phyloP scores from a whole-genome alignment of 345 rosid species.

The Mallotus nudiflorus region DNA sequence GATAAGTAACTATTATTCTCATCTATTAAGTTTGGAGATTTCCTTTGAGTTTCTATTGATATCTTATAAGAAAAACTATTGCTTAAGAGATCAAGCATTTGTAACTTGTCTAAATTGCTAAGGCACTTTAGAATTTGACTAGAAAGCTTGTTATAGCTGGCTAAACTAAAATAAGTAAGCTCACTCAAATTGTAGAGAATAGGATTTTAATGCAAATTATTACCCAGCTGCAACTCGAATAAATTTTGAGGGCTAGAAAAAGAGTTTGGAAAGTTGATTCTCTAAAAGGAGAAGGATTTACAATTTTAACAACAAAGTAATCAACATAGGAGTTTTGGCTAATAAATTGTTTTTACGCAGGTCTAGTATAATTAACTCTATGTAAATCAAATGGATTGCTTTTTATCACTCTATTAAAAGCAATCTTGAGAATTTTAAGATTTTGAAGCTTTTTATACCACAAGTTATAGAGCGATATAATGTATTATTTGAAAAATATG shows the following conservation, averaged over 20 bases:
- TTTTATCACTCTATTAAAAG: too few species aligned
- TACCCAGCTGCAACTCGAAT: constrained; percentile 37
- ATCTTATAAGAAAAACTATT: constrained; percentile 33
- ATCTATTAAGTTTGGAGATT: constrained; percentile 34
- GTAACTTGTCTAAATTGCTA: constrained; percentile 33
- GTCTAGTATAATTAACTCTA: too few species aligned
- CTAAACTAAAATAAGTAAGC: constrained; percentile 36
- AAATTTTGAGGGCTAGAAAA: constrained; percentile 31
- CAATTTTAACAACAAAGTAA: constrained; percentile 28
- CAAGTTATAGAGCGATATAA: too few species aligned
- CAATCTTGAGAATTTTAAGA: too few species aligned
- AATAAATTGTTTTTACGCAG: too few species aligned
- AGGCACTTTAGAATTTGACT: constrained; percentile 43
- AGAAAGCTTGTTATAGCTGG: constrained; percentile 38
- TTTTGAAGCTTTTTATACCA: too few species aligned
- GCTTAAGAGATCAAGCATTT: constrained; percentile 44
- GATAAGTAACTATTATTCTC: constrained; percentile 28
- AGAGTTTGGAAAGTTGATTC: constrained; percentile 39
- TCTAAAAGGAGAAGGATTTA: constrained; percentile 36
- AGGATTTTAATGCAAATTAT: constrained; percentile 36
- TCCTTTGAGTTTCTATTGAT: constrained; percentile 31
- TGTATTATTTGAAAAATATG: too few species aligned
- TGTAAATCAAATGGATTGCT: too few species aligned
- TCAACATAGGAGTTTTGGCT: too few species aligned
- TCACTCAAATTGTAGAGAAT: constrained; percentile 42